Evolutionary conservation across 2,329 filamentous ascomycete genomes (phyloP).

Genomic region (Didymellaceae sp.): DNA sequence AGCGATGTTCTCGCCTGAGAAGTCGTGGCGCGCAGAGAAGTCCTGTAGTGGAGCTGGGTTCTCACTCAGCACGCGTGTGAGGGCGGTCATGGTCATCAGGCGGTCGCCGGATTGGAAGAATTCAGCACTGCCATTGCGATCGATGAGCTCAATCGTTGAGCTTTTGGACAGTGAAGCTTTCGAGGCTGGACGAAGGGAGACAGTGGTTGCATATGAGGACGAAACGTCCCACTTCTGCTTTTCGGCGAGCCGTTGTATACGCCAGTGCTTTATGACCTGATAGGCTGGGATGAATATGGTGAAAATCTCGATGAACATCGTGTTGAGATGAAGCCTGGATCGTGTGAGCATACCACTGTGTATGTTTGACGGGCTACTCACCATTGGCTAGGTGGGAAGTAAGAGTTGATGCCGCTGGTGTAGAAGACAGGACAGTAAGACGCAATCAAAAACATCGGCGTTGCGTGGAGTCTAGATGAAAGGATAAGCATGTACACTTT

Average conservation of each 20-base stretch:
- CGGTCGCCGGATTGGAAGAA: constrained; percentile 7
- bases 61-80: constrained; percentile 19
- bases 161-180: background rate
- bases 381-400: constrained; percentile 28
- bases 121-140: constrained; percentile 3
- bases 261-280: constrained; percentile 21
- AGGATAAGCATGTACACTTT: constrained; percentile 1
- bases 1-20: constrained; percentile 26
- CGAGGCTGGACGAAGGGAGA: background rate
- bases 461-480: constrained; percentile 22
- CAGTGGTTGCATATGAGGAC: constrained; percentile 5
- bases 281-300: constrained; percentile 26
- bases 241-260: background rate
- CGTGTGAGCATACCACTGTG: background rate
- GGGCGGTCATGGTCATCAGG: constrained; percentile 17
- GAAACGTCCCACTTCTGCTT: constrained; percentile 3
- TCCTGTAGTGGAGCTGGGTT: constrained; percentile 20
- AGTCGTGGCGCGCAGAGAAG: constrained; percentile 24
- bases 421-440: constrained; percentile 23
- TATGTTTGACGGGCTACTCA: background rate
- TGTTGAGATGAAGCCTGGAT: constrained; percentile 25
- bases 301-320: constrained; percentile 26
- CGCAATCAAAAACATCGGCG: constrained; percentile 29
- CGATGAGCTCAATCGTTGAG: constrained; percentile 15
- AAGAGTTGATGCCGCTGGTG: constrained; percentile 20